phyloP scores from a whole-genome alignment of 208 protist species.

The Phytomonas serpens region DNA sequence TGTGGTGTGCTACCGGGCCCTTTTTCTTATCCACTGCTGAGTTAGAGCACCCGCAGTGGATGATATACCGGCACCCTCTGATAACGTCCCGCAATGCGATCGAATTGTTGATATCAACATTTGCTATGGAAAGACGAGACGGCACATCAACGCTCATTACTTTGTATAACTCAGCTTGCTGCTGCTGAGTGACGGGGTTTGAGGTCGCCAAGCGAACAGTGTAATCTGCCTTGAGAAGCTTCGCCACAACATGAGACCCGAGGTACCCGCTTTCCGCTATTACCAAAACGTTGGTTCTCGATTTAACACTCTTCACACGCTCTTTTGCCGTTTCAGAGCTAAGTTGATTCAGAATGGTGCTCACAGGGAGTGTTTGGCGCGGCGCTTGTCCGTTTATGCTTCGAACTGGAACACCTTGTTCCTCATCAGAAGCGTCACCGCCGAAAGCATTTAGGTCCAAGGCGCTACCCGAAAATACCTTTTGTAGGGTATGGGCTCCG shows the following conservation, averaged over 20 bases:
- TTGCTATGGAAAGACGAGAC: constrained; percentile 54
- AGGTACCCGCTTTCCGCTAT: constrained; percentile 82
- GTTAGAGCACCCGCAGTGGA: constrained; percentile 76
- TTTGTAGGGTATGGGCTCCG: constrained; percentile 67
- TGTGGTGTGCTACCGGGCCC: constrained; percentile 52
- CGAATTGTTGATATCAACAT: constrained; percentile 72
- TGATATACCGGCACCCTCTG: constrained; percentile 76
- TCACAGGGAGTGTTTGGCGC: constrained; percentile 34
- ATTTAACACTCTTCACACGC: constrained; percentile 51
- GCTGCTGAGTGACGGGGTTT: constrained; percentile 40
- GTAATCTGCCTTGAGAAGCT: constrained; percentile 82
- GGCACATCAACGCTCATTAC: constrained; percentile 29
- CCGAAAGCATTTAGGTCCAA: constrained; percentile 82
- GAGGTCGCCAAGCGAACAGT: constrained; percentile 71
- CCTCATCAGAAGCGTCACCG: constrained; percentile 55
- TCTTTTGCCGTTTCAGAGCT: constrained; percentile 72
- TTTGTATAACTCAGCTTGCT: constrained; percentile 67
- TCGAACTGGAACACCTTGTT: constrained; percentile 15
- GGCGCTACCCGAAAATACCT: constrained; percentile 85
- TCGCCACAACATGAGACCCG: constrained; percentile 71
- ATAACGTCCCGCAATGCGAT: constrained; percentile 66
- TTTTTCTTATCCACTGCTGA: constrained; percentile 21
- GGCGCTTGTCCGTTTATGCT: not conserved
- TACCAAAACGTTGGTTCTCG: constrained; percentile 82
- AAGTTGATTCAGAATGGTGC: constrained; percentile 75